Evolutionary conservation across 2,329 filamentous ascomycete genomes (phyloP).

Genomic region (Penicillium sp.): DNA sequence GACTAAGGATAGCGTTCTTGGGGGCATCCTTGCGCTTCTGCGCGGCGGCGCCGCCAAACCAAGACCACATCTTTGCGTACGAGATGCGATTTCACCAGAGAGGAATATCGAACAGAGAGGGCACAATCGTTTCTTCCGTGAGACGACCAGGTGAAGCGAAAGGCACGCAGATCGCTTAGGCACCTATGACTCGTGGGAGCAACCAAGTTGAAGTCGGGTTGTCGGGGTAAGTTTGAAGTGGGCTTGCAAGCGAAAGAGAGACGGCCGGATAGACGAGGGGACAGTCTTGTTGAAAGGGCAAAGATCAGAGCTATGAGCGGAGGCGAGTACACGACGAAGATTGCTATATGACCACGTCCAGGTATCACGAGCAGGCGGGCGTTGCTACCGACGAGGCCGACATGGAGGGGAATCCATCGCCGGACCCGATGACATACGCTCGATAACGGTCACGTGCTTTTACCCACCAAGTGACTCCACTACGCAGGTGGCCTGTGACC

Average conservation of each 20-base stretch:
- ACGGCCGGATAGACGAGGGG: neutral
- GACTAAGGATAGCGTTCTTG: conserved; percentile 88
- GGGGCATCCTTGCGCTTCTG: conserved; percentile 88
- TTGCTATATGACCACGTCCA: neutral
- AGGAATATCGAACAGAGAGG: neutral
- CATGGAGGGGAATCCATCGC: conserved; percentile 25
- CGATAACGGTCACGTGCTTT: conserved; percentile 31
- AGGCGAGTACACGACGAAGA: neutral
- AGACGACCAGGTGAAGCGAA: too few species aligned
- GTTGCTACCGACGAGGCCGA: conserved; percentile 13
- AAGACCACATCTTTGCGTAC: conserved; percentile 60
- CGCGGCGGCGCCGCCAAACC: conserved; percentile 79
- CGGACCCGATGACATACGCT: conserved; percentile 34
- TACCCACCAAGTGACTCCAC: neutral
- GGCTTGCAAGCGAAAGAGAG: conserved; percentile 11
- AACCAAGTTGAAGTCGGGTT: conserved; percentile 14
- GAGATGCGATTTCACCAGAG: neutral
- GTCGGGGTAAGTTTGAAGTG: conserved; percentile 7
- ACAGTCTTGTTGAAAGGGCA: too few species aligned
- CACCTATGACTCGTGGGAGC: conserved; percentile 1
- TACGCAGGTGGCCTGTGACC: neutral
- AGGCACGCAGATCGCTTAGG: too few species aligned
- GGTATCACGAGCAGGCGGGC: neutral
- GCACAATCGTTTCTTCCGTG: too few species aligned
- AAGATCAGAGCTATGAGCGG: neutral